phyloP scores from a whole-genome alignment of 2,329 filamentous ascomycete genomes.

The Botrytis pseudocinerea region DNA sequence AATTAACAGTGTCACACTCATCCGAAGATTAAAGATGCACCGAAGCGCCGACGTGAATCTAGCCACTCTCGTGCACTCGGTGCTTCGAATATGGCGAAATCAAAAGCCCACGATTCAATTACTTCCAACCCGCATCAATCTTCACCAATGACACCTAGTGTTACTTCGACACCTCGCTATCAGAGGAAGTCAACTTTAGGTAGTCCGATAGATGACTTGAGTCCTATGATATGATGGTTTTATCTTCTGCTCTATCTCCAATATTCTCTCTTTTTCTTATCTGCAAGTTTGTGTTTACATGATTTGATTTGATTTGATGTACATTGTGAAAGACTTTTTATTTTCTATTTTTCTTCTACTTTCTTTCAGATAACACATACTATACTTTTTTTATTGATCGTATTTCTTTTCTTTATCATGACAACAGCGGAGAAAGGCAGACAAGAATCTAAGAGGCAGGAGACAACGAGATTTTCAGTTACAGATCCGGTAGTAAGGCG shows the following conservation, averaged over 20 bases:
- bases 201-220: constrained; percentile 44
- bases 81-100: constrained; percentile 48
- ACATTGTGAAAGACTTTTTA: not conserved
- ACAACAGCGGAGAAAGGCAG: not conserved
- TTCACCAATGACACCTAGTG: constrained; percentile 46
- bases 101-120: constrained; percentile 29
- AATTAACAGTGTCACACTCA: constrained; percentile 62
- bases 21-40: constrained; percentile 69
- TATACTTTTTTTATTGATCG: not conserved
- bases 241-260: constrained; percentile 24
- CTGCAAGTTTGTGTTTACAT: not conserved
- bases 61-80: constrained; percentile 47
- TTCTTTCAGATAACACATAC: not conserved
- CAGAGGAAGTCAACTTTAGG: constrained; percentile 34
- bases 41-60: constrained; percentile 66
- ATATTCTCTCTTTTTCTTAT: not conserved
- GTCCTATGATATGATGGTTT: constrained; percentile 49
- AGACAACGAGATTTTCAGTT: not conserved
- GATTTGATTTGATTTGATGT: not conserved
- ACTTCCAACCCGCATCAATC: constrained; percentile 40
- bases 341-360: constrained; percentile 12
- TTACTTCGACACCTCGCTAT: constrained; percentile 44
- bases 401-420: not conserved
- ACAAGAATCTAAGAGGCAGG: not conserved
- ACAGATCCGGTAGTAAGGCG: not conserved